These are phyloP conservation scores for Evernia prunastri DNA, from an alignment of 495 filamentous ascomycete species.

Conservation along the genomic window DNA sequence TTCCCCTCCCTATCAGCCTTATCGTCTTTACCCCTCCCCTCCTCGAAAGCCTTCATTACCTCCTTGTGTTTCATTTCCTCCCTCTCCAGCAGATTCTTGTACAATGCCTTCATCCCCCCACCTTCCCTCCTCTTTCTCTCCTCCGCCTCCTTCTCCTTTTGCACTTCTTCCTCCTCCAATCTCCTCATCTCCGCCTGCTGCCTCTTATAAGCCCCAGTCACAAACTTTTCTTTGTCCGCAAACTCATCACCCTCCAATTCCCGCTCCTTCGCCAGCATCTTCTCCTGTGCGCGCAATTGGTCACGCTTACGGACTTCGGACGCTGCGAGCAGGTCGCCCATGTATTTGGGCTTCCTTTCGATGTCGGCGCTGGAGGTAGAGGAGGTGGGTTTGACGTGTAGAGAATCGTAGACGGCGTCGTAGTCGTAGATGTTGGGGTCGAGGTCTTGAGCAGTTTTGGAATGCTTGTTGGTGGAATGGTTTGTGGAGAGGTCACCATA, in stretches of 20 bases:
- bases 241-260: constrained; percentile 93
- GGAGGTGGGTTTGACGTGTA: constrained; percentile 40
- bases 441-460: constrained; percentile 40
- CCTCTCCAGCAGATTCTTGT: constrained; percentile 71
- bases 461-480: constrained; percentile 43
- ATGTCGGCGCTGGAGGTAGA: constrained; percentile 17
- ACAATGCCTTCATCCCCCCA: constrained; percentile 80
- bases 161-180: constrained; percentile 74
- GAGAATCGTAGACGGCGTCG: constrained; percentile 48
- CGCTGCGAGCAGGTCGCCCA: constrained; percentile 68
- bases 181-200: constrained; percentile 80
- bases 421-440: constrained; percentile 54
- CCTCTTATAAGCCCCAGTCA: constrained; percentile 88
- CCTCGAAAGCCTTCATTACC: constrained; percentile 59
- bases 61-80: constrained; percentile 70
- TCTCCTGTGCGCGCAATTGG: constrained; percentile 79
- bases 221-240: constrained; percentile 92
- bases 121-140: constrained; percentile 54
- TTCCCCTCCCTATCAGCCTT: constrained; percentile 25
- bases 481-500: constrained; percentile 47
- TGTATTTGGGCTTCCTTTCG: constrained; percentile 63
- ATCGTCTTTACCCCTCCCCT: constrained; percentile 45
- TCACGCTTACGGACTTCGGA: constrained; percentile 87
- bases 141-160: constrained; percentile 60
- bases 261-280: constrained; percentile 75